A percentile compares a stretch with the other conserved stretches of the same genome.
Conservation (phyloP, 1,284 basidiomycete species). For the Ustilago bromivora region DNA sequence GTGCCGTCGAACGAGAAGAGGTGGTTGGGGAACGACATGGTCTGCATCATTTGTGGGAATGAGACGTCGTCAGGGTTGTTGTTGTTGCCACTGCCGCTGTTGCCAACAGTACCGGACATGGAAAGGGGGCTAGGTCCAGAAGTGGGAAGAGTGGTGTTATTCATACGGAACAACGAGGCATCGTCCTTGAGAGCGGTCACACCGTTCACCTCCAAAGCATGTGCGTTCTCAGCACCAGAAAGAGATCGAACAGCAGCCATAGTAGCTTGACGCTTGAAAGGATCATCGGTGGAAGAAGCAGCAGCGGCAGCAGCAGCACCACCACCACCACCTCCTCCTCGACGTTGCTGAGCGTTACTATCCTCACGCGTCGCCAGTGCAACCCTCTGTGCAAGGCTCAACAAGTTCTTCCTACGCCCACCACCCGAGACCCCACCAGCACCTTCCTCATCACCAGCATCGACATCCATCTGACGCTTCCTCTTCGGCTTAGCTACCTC, state of each 20-base stretch:
- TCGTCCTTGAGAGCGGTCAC: constrained; percentile 46
- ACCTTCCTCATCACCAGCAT: constrained; percentile 30
- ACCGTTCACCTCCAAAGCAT: constrained; percentile 39
- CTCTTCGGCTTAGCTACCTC: constrained; percentile 48
- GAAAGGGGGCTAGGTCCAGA: constrained; percentile 26
- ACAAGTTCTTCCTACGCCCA: constrained; percentile 54
- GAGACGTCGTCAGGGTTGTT: constrained; percentile 24
- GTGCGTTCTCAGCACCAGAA: constrained; percentile 15
- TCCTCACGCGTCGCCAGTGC: constrained; percentile 53
- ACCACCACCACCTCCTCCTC: not conserved
- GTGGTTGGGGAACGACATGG: constrained; percentile 30
- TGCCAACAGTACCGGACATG: not conserved
- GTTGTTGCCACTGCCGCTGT: not conserved
- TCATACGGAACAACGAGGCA: constrained; percentile 33
- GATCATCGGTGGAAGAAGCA: constrained; percentile 12
- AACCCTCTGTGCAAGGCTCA: constrained; percentile 59
- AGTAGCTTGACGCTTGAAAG: constrained; percentile 44
- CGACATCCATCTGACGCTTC: constrained; percentile 43
- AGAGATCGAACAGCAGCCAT: constrained; percentile 32
- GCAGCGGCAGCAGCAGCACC: constrained; percentile 12
- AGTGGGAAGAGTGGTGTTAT: constrained; percentile 36
- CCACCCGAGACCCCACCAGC: constrained; percentile 9
- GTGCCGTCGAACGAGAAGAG: constrained; percentile 27
- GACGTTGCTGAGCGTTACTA: constrained; percentile 16
- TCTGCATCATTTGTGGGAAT: constrained; percentile 48